phyloP scores from a whole-genome alignment of 345 rosid species.

The Euphorbia lathyris region DNA sequence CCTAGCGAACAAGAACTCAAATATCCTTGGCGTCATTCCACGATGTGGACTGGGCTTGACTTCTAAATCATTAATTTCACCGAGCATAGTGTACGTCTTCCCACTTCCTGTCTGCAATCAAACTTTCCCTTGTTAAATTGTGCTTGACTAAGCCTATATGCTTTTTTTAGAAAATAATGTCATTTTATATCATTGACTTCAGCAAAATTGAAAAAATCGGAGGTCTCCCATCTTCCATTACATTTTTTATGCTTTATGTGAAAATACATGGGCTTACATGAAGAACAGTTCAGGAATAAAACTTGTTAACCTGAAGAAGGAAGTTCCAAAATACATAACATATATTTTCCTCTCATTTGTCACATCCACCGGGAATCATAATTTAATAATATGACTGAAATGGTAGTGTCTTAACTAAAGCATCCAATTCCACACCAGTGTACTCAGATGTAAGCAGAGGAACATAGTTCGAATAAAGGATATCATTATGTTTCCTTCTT shows the following conservation, averaged over 20 bases:
- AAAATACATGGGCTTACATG: background rate
- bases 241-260: background rate
- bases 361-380: conserved; percentile 18
- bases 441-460: background rate
- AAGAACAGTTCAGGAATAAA: conserved; percentile 10
- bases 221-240: background rate
- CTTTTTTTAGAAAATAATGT: background rate
- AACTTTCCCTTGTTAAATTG: background rate
- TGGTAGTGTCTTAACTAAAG: background rate
- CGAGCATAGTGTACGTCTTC: conserved; percentile 96
- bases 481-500: background rate
- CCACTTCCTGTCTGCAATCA: conserved; percentile 91
- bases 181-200: background rate
- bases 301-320: conserved; percentile 46
- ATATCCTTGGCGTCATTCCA: conserved; percentile 95
- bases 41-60: conserved; percentile 70
- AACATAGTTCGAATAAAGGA: background rate
- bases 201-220: background rate
- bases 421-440: no score
- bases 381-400: background rate
- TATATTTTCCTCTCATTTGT: conserved; percentile 76
- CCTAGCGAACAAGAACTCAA: conserved; percentile 95
- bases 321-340: conserved; percentile 59
- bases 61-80: conserved; percentile 78
- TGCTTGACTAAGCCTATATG: background rate